Evolutionary conservation across 768 basidiomycete species (phyloP).

Genomic region (Boletus huronensis): DNA sequence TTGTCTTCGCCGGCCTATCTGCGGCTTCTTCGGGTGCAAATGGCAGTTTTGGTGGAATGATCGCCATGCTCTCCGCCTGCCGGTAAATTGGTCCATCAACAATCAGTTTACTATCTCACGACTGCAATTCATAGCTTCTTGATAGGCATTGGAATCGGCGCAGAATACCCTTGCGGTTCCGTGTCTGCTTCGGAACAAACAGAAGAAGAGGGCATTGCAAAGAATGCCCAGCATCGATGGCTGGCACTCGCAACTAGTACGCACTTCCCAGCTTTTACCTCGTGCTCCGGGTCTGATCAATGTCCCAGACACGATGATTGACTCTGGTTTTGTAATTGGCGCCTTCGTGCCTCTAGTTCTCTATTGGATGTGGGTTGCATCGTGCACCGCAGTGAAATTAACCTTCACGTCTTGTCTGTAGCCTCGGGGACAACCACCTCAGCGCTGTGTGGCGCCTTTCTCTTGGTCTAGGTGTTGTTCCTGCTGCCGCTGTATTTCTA

Average conservation of each 20-base stretch:
- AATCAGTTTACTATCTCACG: background rate
- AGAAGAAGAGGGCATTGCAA: constrained; percentile 74
- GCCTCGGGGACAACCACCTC: constrained; percentile 76
- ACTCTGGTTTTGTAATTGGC: constrained; percentile 74
- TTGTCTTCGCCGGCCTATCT: constrained; percentile 77
- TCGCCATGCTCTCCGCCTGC: constrained; percentile 76
- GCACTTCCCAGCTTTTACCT: constrained; percentile 16
- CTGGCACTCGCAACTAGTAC: constrained; percentile 87
- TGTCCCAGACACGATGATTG: constrained; percentile 74
- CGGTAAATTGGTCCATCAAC: constrained; percentile 43
- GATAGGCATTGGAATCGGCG: constrained; percentile 84
- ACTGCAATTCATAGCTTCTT: constrained; percentile 55
- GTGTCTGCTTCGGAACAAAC: constrained; percentile 89
- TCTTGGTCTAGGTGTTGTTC: constrained; percentile 78
- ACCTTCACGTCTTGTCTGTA: constrained; percentile 23
- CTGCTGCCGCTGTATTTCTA: constrained; percentile 75
- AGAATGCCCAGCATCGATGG: constrained; percentile 81
- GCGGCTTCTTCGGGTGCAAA: constrained; percentile 81
- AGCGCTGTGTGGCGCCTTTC: constrained; percentile 86
- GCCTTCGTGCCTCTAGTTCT: constrained; percentile 82
- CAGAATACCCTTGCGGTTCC: constrained; percentile 88
- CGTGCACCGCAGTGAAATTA: background rate
- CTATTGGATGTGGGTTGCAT: constrained; percentile 72
- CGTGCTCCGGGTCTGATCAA: background rate
- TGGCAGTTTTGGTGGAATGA: constrained; percentile 62